These are phyloP conservation scores for Acacia melanoxylon DNA, from an alignment of 306 rosid genomes.

Conservation along the genomic window DNA sequence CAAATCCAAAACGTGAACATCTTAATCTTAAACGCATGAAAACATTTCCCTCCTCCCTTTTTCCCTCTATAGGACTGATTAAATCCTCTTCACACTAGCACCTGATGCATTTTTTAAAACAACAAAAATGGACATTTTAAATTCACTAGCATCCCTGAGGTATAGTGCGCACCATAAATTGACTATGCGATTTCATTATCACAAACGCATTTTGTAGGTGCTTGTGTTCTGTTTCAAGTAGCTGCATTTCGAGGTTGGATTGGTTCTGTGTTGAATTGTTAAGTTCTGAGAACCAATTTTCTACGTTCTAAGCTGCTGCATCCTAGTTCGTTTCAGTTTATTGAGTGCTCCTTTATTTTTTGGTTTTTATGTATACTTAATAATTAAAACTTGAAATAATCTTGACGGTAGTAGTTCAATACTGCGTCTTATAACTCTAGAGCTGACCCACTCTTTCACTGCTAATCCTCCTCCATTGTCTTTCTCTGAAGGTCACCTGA, in stretches of 20 bases:
- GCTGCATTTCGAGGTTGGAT: not conserved
- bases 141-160: too few species aligned
- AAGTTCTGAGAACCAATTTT: not conserved
- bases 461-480: slow-evolving; percentile 28
- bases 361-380: not conserved
- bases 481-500: slow-evolving; percentile 73
- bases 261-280: not conserved
- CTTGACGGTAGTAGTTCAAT: not conserved
- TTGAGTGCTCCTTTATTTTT: not conserved
- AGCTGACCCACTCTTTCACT: not conserved
- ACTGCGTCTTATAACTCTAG: not conserved
- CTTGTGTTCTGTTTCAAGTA: not conserved
- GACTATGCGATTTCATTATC: not conserved
- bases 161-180: too few species aligned
- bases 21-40: not conserved
- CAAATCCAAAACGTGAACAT: not conserved
- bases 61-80: not conserved
- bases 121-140: not conserved
- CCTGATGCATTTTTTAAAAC: not conserved
- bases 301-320: not conserved
- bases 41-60: not conserved
- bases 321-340: not conserved
- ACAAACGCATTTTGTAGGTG: not conserved
- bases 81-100: not conserved
- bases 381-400: not conserved